phyloP scores from a whole-genome alignment of 495 filamentous ascomycete genomes.

The Neurospora sp. region DNA sequence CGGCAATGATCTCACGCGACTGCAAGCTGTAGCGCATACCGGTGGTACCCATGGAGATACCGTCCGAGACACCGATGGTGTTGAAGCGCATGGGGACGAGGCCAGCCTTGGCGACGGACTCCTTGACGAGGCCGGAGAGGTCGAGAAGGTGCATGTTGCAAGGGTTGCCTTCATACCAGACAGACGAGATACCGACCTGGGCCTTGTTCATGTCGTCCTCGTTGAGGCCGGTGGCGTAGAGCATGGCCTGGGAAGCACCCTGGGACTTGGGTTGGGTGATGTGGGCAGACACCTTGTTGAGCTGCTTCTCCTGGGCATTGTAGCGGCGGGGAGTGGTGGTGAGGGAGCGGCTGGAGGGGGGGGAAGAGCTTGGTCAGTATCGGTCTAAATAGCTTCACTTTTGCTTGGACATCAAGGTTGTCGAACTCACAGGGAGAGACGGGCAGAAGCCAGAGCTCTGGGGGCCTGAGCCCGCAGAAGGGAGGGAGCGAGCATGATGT shows the following conservation, averaged over 20 bases:
- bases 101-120: conserved; percentile 73
- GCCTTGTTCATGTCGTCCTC: conserved; percentile 85
- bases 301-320: conserved; percentile 33
- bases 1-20: conserved; percentile 90
- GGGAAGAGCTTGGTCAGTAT: neutral
- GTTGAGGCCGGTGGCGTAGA: conserved; percentile 84
- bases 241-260: conserved; percentile 96
- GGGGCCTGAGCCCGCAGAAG: conserved; percentile 31
- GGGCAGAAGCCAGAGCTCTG: conserved; percentile 28
- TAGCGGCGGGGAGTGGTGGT: conserved; percentile 28
- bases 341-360: conserved; percentile 27
- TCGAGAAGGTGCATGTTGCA: conserved; percentile 98
- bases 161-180: conserved; percentile 85
- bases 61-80: conserved; percentile 88
- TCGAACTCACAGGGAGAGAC: conserved; percentile 18
- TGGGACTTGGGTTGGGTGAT: conserved; percentile 96
- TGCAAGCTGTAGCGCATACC: conserved; percentile 95
- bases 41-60: conserved; percentile 68
- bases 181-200: conserved; percentile 91
- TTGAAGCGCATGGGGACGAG: conserved; percentile 90
- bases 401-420: neutral
- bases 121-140: conserved; percentile 69
- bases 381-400: neutral
- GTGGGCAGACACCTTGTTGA: conserved; percentile 73
- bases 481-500: conserved; percentile 28